These are phyloP conservation scores for Chondrus crispus DNA, from an alignment of 23 red algal genomes.

Conservation along the genomic window DNA sequence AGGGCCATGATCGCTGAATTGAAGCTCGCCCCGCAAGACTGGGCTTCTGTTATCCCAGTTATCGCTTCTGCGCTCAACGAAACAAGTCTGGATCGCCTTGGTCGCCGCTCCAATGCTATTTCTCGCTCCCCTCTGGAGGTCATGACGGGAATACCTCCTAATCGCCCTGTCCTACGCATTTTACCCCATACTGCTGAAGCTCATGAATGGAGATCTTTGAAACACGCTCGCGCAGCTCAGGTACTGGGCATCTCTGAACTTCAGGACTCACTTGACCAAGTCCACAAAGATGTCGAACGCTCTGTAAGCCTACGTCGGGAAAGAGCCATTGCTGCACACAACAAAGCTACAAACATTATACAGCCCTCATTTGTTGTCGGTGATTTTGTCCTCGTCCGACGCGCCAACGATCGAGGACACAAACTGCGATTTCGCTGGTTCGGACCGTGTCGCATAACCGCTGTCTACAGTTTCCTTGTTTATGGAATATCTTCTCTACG, in stretches of 20 bases:
- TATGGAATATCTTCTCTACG: background rate
- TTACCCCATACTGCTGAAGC: background rate
- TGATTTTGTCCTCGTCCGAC: constrained; percentile 2
- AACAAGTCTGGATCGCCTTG: background rate
- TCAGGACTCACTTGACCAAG: background rate
- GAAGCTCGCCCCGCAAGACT: background rate
- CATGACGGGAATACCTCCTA: background rate
- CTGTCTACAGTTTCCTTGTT: constrained; percentile 13
- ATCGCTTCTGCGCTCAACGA: background rate
- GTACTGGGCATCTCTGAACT: background rate
- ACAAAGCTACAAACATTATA: constrained; percentile 17
- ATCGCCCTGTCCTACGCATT: background rate
- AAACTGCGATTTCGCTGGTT: constrained; percentile 18
- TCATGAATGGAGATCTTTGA: background rate
- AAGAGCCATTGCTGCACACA: background rate
- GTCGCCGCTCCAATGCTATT: background rate
- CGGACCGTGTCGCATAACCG: constrained; percentile 15
- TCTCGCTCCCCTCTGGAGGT: background rate
- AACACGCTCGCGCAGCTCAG: constrained; percentile 4
- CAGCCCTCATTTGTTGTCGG: background rate
- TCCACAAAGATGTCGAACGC: constrained; percentile 6
- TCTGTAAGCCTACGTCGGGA: background rate
- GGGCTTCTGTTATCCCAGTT: background rate
- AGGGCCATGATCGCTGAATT: background rate
- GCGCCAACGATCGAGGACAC: constrained; percentile 25